Base-by-base conservation (phyloP, 352 stramenopile genomes). In the Pythium rishiriense region DNA sequence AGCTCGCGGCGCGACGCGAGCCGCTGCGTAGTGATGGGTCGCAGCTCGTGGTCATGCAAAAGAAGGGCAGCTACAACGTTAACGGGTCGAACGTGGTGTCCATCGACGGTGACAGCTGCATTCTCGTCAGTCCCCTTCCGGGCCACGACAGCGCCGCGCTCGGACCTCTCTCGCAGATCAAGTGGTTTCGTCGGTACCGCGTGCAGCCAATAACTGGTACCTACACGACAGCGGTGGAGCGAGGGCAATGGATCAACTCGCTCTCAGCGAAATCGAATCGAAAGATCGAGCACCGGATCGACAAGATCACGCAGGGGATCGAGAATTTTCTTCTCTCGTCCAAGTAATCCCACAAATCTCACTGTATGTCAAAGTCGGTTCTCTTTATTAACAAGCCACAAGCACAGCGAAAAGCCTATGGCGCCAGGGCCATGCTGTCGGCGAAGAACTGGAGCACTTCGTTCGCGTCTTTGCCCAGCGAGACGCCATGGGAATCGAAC, bases 401-500 rank as follows among this genome's bases (percentile, higher is more conserved):
- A n/a, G n/a, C n/a, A n/a, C n/a, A n/a, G n/a, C n/a, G 33, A 14
- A 39, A n/a, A 12, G 17, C 19, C 24, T 37, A 53, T 2, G 47
- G 24, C 28, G 14, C 22, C 22, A 14, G 33, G 17, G 25, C 49
- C 3, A 66, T 12, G n/a, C 57, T 39, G 8, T 62, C 51, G 6
- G 51, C 61, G 21, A 88, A 62, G 50, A 74, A 79, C 50, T 72
- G 59, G 14, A 88, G 76, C 10, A 72, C 68, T 7, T 68, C 31
- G 68, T 83, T 86, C 1, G 79, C 79, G 21, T 86, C 79, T 26
- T 73, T 62, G 25, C 50, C 43, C 25, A 87, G 59, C 3, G 71
- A 67, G 31, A 92, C 64, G 0, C 80, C 81, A 46, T 84, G 71
- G 7, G 79, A 68, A 22, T 86, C 71, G 37, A 85, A 76, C 0